Conservation (phyloP, 2,329 filamentous ascomycete genomes). For the Colletotrichum sansevieriae region DNA sequence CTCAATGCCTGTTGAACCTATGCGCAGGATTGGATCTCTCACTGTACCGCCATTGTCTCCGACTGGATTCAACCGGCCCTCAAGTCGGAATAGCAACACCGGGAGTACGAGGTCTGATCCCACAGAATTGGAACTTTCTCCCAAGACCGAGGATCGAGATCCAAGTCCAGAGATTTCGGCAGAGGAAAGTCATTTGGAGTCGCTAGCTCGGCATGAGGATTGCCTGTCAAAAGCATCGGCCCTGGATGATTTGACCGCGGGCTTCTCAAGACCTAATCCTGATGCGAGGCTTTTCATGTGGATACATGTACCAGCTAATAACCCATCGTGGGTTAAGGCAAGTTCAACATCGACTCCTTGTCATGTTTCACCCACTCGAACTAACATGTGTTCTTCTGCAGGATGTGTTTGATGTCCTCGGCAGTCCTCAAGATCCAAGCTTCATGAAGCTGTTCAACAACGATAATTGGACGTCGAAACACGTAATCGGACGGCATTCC, state of each 20-base stretch:
- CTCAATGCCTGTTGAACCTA: constrained; percentile 7
- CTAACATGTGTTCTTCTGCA: background rate
- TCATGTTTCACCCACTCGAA: background rate
- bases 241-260: constrained; percentile 51
- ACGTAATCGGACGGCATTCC: constrained; percentile 61
- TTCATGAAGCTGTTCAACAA: constrained; percentile 57
- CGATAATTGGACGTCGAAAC: constrained; percentile 63
- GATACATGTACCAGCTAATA: constrained; percentile 70
- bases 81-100: constrained; percentile 47
- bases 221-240: constrained; percentile 28
- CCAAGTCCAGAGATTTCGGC: background rate
- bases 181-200: constrained; percentile 20
- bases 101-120: constrained; percentile 51
- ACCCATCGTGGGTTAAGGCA: constrained; percentile 70
- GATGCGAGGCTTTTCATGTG: constrained; percentile 65
- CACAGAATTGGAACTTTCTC: constrained; percentile 45
- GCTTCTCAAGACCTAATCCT: constrained; percentile 56
- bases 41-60: constrained; percentile 50
- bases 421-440: constrained; percentile 21
- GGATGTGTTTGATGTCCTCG: constrained; percentile 24
- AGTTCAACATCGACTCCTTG: background rate
- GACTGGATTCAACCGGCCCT: constrained; percentile 47
- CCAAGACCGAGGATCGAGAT: constrained; percentile 28
- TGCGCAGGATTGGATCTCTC: constrained; percentile 46
- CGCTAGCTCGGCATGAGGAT: constrained; percentile 19